Evolutionary conservation across 495 filamentous ascomycete species (phyloP).

Genomic region (Darksidea phi): DNA sequence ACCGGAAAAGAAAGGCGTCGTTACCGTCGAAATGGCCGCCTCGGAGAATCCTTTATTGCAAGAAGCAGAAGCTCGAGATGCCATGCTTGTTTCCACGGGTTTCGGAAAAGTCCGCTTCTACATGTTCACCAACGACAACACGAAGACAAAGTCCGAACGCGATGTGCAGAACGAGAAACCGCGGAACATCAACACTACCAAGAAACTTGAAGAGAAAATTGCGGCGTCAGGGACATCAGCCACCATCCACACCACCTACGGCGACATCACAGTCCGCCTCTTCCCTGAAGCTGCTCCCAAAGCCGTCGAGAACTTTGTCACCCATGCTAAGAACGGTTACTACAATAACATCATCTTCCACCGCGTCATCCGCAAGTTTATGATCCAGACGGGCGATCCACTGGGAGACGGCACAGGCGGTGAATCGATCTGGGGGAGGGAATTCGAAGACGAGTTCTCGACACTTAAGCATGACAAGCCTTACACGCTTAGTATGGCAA

Average conservation of each 20-base stretch:
- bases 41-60: constrained; percentile 88
- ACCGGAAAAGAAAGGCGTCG: constrained; percentile 84
- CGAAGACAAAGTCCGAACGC: constrained; percentile 68
- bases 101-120: constrained; percentile 93
- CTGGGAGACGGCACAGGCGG: constrained; percentile 93
- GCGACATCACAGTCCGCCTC: constrained; percentile 90
- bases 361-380: constrained; percentile 95
- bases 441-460: constrained; percentile 95
- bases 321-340: constrained; percentile 81
- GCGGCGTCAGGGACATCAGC: constrained; percentile 73
- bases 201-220: constrained; percentile 56
- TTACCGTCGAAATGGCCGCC: constrained; percentile 97
- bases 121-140: constrained; percentile 90
- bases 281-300: constrained; percentile 92
- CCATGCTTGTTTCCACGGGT: constrained; percentile 80
- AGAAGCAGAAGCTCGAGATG: constrained; percentile 88
- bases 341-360: constrained; percentile 99
- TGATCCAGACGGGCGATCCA: constrained; percentile 94
- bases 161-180: constrained; percentile 97
- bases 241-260: constrained; percentile 87
- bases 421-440: constrained; percentile 93
- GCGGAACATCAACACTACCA: constrained; percentile 49
- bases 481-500: constrained; percentile 95
- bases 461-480: constrained; percentile 90
- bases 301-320: constrained; percentile 98